A percentile compares a stretch with the other conserved stretches of the same genome.
These are phyloP conservation scores for Annona squamosa DNA, from an alignment of 164 flowering plant species.

Conservation along the genomic window DNA sequence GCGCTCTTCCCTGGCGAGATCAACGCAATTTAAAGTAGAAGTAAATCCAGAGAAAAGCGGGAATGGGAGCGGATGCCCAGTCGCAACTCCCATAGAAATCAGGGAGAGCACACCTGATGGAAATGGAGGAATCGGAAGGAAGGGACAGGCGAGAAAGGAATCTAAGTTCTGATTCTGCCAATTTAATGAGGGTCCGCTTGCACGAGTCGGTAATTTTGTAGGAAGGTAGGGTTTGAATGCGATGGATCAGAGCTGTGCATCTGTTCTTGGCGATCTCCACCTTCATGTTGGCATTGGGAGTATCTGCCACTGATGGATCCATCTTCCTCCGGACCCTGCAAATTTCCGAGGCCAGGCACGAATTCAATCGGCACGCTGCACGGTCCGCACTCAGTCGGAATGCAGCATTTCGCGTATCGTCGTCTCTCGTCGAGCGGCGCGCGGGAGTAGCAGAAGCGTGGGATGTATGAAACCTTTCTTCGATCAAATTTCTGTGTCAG, in stretches of 20 bases:
- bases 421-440: background rate
- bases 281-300: background rate
- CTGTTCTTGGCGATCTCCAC: conserved; percentile 45
- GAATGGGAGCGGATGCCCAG: too few relatives aligned
- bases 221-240: conserved; percentile 25
- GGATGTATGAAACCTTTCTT: background rate
- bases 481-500: background rate
- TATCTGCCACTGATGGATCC: background rate
- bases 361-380: background rate
- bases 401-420: too few relatives aligned
- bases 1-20: too few relatives aligned
- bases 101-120: conserved; percentile 31
- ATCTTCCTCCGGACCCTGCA: background rate
- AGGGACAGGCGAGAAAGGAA: conserved; percentile 46
- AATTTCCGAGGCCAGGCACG: background rate
- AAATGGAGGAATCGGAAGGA: conserved; percentile 15
- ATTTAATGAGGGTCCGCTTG: conserved; percentile 51
- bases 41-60: background rate
- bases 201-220: conserved; percentile 44
- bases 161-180: conserved; percentile 59
- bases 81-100: too few relatives aligned
- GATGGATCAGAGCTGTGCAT: conserved; percentile 28
- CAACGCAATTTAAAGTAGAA: background rate
- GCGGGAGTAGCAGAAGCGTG: background rate
- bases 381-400: background rate